These are phyloP conservation scores for Ophiostoma tasmaniense DNA, from an alignment of 2,329 filamentous ascomycete genomes.

Conservation along the genomic window DNA sequence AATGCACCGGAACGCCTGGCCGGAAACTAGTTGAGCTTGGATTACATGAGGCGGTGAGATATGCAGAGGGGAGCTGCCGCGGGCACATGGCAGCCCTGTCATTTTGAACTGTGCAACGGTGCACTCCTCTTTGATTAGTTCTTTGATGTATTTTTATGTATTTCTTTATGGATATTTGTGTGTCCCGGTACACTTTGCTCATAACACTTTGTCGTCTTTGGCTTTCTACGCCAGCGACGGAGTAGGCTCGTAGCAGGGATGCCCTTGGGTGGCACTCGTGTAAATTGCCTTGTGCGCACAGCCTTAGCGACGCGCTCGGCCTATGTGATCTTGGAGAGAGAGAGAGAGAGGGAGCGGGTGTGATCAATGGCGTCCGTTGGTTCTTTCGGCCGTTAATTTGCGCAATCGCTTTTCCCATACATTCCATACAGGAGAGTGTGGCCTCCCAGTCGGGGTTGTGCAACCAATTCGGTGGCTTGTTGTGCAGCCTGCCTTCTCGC, in stretches of 20 bases:
- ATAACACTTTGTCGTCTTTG: not conserved
- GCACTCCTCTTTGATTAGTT: not conserved
- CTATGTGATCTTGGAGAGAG: not conserved
- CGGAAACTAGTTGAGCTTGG: not conserved
- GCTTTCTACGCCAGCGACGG: not conserved
- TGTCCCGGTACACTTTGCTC: not conserved
- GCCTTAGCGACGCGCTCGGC: slow-evolving; percentile 1
- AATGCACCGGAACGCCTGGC: not conserved
- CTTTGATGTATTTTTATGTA: slow-evolving; percentile 1
- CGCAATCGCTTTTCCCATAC: not conserved
- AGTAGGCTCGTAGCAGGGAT: slow-evolving; percentile 5
- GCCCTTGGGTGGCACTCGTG: slow-evolving; percentile 4
- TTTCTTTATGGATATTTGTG: not conserved
- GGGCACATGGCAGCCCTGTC: slow-evolving; percentile 7
- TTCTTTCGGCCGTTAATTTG: slow-evolving; percentile 15
- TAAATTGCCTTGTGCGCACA: not conserved
- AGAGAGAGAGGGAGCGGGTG: not conserved
- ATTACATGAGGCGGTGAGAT: not conserved
- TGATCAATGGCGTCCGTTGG: not conserved
- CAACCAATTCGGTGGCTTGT: not conserved
- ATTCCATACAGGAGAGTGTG: not conserved
- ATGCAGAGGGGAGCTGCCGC: not conserved
- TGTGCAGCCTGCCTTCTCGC: slow-evolving; percentile 13
- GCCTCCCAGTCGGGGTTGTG: not conserved
- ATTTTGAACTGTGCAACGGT: not conserved